Conservation (phyloP, 768 basidiomycete species). For the Lentinula sp. region DNA sequence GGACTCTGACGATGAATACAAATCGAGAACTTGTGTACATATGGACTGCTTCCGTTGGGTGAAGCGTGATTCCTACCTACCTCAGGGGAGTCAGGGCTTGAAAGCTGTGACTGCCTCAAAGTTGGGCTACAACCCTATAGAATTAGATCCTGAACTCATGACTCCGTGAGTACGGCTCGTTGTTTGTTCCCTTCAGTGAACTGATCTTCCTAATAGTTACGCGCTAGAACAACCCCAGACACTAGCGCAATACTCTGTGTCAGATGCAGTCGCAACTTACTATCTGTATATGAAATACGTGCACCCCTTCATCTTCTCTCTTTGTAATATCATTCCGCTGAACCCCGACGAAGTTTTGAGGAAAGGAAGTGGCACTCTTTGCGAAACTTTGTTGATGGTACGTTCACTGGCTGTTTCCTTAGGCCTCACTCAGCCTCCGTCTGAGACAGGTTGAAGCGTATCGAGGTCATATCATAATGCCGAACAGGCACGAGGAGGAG, state of each 20-base stretch:
- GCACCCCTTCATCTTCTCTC: conserved; percentile 97
- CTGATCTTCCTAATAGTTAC: conserved; percentile 48
- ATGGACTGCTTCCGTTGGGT: conserved; percentile 99
- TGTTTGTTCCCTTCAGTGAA: not conserved
- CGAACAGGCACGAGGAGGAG: conserved; percentile 91
- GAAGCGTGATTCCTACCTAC: conserved; percentile 96
- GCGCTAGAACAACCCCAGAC: conserved; percentile 93
- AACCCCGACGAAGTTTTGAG: conserved; percentile 94
- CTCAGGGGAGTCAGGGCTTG: conserved; percentile 96
- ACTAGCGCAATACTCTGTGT: conserved; percentile 96
- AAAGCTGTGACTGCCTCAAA: conserved; percentile 97
- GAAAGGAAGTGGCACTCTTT: conserved; percentile 94
- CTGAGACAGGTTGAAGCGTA: conserved; percentile 85
- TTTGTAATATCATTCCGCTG: conserved; percentile 98
- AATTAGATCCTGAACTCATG: conserved; percentile 98
- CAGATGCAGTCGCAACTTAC: conserved; percentile 99
- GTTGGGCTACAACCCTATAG: conserved; percentile 93
- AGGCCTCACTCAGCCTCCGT: conserved; percentile 3
- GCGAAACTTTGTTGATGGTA: conserved; percentile 97
- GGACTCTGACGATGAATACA: conserved; percentile 93
- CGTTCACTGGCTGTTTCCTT: conserved; percentile 14
- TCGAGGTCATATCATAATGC: conserved; percentile 90
- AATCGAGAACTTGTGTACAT: conserved; percentile 86
- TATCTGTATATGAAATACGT: conserved; percentile 99
- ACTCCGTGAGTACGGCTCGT: conserved; percentile 74